Conservation (phyloP, 2,329 filamentous ascomycete genomes). For the Sphaceloma murrayae region DNA sequence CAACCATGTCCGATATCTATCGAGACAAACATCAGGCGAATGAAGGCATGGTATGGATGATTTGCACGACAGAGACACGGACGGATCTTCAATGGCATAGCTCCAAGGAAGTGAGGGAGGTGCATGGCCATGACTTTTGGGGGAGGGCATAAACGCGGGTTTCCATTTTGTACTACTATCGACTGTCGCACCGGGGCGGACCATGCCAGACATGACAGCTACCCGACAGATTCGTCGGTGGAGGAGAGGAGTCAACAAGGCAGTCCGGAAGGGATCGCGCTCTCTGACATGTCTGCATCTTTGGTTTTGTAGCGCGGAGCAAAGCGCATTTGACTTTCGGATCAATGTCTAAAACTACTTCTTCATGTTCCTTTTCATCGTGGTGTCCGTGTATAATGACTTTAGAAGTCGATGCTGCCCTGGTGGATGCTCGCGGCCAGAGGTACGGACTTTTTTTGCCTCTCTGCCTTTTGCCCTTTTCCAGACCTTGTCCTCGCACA, state of each 20-base stretch:
- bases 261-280: too few species aligned
- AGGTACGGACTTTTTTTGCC: too few species aligned
- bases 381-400: too few species aligned
- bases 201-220: too few species aligned
- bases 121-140: conserved; percentile 10
- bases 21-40: background rate
- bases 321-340: conserved; percentile 12
- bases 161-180: conserved; percentile 13
- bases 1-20: background rate
- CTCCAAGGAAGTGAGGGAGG: conserved; percentile 9
- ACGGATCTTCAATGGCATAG: conserved; percentile 9
- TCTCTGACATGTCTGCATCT: too few species aligned
- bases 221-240: too few species aligned
- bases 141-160: conserved; percentile 3
- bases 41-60: conserved; percentile 9
- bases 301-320: conserved; percentile 14
- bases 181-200: too few species aligned
- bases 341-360: conserved; percentile 13
- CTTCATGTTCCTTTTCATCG: background rate
- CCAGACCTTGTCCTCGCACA: too few species aligned
- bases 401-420: too few species aligned
- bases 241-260: too few species aligned
- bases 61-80: conserved; percentile 15
- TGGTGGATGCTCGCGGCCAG: too few species aligned
- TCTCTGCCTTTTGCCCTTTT: too few species aligned